Conservation (phyloP, 2,329 filamentous ascomycete species). For the Colletotrichum costaricense region DNA sequence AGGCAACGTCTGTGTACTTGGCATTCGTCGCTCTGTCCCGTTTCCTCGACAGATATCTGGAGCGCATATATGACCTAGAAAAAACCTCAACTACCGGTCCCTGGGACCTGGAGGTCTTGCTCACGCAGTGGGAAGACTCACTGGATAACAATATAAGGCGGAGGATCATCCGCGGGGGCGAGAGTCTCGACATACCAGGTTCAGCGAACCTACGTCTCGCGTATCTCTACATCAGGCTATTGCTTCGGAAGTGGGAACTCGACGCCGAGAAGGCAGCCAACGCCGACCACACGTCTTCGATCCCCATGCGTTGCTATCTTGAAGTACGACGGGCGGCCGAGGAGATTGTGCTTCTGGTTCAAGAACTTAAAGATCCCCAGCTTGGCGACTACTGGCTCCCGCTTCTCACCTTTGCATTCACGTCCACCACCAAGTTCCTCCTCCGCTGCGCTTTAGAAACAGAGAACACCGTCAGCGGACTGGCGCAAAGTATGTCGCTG, state of each 20-base stretch:
- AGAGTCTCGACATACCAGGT: conserved; percentile 52
- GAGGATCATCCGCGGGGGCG: conserved; percentile 55
- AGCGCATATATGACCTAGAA: conserved; percentile 50
- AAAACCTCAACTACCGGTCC: conserved; percentile 41
- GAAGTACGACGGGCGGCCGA: conserved; percentile 58
- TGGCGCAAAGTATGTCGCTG: conserved; percentile 52
- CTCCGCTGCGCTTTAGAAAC: conserved; percentile 60
- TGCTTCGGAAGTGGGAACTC: conserved; percentile 59
- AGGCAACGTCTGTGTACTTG: conserved; percentile 54
- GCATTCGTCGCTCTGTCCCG: conserved; percentile 58
- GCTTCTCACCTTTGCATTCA: conserved; percentile 58
- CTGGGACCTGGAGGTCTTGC: conserved; percentile 48
- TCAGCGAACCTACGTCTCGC: conserved; percentile 63
- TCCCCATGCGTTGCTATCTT: conserved; percentile 46
- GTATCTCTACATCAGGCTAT: conserved; percentile 59
- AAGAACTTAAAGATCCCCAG: conserved; percentile 56
- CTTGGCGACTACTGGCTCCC: conserved; percentile 63
- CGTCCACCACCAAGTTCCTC: conserved; percentile 61
- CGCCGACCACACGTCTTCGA: conserved; percentile 34
- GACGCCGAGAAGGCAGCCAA: conserved; percentile 47
- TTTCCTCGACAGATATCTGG: conserved; percentile 48
- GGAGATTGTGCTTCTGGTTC: conserved; percentile 59
- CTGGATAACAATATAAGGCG: conserved; percentile 50
- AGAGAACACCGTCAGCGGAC: conserved; percentile 47
- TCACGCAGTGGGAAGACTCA: conserved; percentile 58